Percentiles rank a stretch among this genome's conserved stretches.
Conservation (phyloP, 2,329 filamentous ascomycete genomes). For the Tolypocladium tundrense region DNA sequence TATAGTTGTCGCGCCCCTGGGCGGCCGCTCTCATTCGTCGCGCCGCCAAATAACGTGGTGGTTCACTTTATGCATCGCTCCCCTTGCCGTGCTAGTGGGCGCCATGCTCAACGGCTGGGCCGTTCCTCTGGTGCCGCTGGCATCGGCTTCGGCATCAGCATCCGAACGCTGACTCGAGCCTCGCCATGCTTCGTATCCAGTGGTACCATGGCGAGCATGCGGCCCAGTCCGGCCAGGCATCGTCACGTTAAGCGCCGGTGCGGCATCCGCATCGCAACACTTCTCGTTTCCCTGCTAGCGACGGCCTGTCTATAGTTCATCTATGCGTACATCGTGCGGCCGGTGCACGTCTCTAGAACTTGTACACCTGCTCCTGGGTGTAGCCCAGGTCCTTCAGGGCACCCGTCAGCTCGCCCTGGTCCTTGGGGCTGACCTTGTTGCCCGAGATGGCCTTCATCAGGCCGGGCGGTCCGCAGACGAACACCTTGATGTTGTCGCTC, state of each 20-base stretch:
- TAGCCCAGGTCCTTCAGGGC: constrained; percentile 73
- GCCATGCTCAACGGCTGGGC: no score
- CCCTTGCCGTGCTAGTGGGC: no score
- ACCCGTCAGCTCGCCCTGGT: constrained; percentile 85
- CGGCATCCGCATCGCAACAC: background rate
- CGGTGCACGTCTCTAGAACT: constrained; percentile 51
- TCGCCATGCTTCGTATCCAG: background rate
- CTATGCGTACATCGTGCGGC: background rate
- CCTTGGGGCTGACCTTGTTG: constrained; percentile 77
- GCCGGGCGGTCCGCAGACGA: constrained; percentile 87
- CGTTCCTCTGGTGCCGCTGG: no score
- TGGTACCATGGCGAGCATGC: background rate
- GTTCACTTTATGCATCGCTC: background rate
- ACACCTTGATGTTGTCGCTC: constrained; percentile 86
- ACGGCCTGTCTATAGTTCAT: background rate
- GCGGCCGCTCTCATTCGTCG: background rate
- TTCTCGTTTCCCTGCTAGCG: background rate
- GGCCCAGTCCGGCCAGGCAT: no score
- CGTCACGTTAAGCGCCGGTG: background rate
- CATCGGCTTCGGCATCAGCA: no score
- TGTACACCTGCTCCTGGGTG: constrained; percentile 72
- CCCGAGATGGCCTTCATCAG: constrained; percentile 92
- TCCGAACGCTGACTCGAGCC: background rate
- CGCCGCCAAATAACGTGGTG: background rate
- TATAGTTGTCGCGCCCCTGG: no score